Conservation (phyloP, 345 rosid species). For the Dovyalis caffra region DNA sequence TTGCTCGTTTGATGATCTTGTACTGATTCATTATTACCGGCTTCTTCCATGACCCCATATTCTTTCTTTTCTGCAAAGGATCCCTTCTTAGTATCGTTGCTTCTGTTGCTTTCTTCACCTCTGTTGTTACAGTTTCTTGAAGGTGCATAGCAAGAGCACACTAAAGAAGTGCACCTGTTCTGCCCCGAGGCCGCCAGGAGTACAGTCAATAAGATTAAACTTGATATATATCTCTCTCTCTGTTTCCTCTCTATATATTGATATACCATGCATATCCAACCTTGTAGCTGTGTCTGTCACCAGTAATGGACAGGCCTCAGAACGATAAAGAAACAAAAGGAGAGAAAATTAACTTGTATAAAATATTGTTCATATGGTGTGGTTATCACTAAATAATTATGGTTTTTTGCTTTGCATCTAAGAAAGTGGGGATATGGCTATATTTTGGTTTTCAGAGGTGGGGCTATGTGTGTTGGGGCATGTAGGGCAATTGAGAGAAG, state of each 20-base stretch:
- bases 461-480: not conserved
- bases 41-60: constrained; percentile 25
- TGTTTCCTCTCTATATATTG: not conserved
- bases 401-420: constrained; percentile 25
- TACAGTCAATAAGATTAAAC: constrained; percentile 10
- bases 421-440: constrained; percentile 19
- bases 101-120: constrained; percentile 22
- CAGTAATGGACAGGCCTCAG: constrained; percentile 2
- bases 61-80: constrained; percentile 32
- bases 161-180: constrained; percentile 61
- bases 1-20: constrained; percentile 21
- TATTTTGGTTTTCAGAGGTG: not conserved
- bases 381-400: constrained; percentile 15
- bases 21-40: not conserved
- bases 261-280: constrained; percentile 2
- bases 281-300: not conserved
- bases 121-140: constrained; percentile 30
- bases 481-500: constrained; percentile 5
- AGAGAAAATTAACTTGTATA: not conserved
- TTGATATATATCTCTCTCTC: not conserved
- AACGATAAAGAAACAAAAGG: constrained; percentile 8
- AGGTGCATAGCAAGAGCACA: constrained; percentile 71
- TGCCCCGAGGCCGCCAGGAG: constrained; percentile 72
- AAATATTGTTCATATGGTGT: not conserved
- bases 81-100: constrained; percentile 24